Conservation (phyloP, 2,329 filamentous ascomycete species). For the Fusarium tjaetaba region DNA sequence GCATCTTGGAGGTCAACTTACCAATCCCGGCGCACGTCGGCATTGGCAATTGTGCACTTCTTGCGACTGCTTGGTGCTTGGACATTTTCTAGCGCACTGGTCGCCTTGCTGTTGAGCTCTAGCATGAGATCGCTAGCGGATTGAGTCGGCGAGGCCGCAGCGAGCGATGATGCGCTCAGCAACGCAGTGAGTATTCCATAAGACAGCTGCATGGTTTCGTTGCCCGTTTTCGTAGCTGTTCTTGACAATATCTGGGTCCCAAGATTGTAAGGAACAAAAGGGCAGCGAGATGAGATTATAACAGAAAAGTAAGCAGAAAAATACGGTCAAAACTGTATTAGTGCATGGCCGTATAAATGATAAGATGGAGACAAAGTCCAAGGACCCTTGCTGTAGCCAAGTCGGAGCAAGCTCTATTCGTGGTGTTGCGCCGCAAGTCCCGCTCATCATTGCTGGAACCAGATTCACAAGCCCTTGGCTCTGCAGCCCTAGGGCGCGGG, state of each 20-base stretch:
- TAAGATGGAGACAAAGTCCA: background rate
- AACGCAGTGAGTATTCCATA: background rate
- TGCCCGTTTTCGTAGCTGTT: fast-evolving
- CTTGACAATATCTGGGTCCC: too few relatives aligned
- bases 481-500: background rate
- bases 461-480: background rate
- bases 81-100: background rate
- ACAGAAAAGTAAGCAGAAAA: background rate
- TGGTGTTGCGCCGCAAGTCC: background rate
- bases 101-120: background rate
- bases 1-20: fast-evolving
- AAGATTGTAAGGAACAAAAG: too few relatives aligned
- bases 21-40: background rate
- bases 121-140: background rate
- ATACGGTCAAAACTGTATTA: background rate
- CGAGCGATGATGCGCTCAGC: background rate
- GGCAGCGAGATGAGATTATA: fast-evolving
- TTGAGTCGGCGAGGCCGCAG: background rate
- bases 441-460: background rate
- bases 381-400: background rate
- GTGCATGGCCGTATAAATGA: background rate
- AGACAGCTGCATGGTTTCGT: background rate
- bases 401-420: background rate
- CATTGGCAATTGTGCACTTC: constrained; percentile 3
- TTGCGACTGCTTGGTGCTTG: fast-evolving